Conservation (phyloP, 1,139 yeast species). For the Zygosaccharomyces sapae region DNA sequence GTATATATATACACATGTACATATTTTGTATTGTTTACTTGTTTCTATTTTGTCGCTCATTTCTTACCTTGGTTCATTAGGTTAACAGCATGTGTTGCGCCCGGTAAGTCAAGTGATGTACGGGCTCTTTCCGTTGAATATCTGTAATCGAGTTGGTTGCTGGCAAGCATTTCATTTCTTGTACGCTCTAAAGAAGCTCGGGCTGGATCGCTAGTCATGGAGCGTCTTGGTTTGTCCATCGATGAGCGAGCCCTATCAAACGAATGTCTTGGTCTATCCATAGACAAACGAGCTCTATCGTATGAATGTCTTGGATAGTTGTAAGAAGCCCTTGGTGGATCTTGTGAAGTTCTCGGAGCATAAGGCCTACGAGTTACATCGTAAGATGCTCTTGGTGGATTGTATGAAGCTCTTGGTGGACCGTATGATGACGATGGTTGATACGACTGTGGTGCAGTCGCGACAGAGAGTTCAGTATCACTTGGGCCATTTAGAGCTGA, state of each 20-base stretch:
- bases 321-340: constrained; percentile 4
- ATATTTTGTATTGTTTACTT: no score
- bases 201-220: neutral
- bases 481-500: constrained; percentile 2
- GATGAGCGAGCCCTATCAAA: constrained; percentile 1
- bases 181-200: constrained; percentile 39
- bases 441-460: neutral
- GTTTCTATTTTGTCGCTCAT: neutral
- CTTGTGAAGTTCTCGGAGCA: constrained; percentile 2
- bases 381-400: constrained; percentile 2
- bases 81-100: constrained; percentile 38
- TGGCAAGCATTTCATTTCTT: constrained; percentile 36
- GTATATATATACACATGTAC: neutral
- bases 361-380: neutral
- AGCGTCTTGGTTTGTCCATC: constrained; percentile 5
- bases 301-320: constrained; percentile 1
- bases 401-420: constrained; percentile 1
- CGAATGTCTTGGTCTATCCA: no score
- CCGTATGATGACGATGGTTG: constrained; percentile 3
- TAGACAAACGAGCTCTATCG: neutral
- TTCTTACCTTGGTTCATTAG: constrained; percentile 31
- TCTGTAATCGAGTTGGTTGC: constrained; percentile 37
- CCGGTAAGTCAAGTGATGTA: constrained; percentile 40
- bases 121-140: constrained; percentile 40
- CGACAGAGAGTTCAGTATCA: neutral